These are phyloP conservation scores for Lactifluus hygrophoroides DNA, from an alignment of 768 basidiomycete species.

Conservation along the genomic window DNA sequence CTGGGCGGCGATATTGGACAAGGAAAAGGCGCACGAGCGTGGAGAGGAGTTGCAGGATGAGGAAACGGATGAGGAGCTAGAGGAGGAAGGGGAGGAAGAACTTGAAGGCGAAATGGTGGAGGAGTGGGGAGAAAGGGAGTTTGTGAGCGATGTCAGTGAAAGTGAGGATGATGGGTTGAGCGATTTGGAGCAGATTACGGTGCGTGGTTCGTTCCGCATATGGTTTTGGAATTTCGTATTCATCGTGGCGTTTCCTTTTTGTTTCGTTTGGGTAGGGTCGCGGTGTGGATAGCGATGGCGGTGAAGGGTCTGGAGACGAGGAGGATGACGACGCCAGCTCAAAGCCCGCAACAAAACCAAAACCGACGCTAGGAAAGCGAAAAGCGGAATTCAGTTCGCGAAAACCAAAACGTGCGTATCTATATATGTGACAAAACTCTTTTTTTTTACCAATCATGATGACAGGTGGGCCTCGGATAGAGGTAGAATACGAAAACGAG, in stretches of 20 bases:
- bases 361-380: constrained; percentile 10
- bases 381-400: constrained; percentile 9
- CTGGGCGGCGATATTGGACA: constrained; percentile 87
- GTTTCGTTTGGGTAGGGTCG: neutral
- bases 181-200: constrained; percentile 62
- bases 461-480: constrained; percentile 15
- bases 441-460: neutral
- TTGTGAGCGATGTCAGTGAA: constrained; percentile 67
- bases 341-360: constrained; percentile 6
- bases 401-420: constrained; percentile 14
- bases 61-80: constrained; percentile 31
- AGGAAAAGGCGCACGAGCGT: constrained; percentile 49
- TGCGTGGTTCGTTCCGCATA: constrained; percentile 28
- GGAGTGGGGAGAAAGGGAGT: constrained; percentile 55
- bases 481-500: constrained; percentile 17
- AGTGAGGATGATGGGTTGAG: constrained; percentile 51
- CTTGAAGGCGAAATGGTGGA: constrained; percentile 44
- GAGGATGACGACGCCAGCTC: neutral
- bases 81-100: constrained; percentile 38
- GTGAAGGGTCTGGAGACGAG: constrained; percentile 8
- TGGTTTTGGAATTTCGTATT: neutral
- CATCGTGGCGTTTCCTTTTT: neutral
- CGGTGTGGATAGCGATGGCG: neutral
- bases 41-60: constrained; percentile 33
- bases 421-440: neutral